Conservation (phyloP, 2,329 filamentous ascomycete genomes). For the Fusarium verticillioides region DNA sequence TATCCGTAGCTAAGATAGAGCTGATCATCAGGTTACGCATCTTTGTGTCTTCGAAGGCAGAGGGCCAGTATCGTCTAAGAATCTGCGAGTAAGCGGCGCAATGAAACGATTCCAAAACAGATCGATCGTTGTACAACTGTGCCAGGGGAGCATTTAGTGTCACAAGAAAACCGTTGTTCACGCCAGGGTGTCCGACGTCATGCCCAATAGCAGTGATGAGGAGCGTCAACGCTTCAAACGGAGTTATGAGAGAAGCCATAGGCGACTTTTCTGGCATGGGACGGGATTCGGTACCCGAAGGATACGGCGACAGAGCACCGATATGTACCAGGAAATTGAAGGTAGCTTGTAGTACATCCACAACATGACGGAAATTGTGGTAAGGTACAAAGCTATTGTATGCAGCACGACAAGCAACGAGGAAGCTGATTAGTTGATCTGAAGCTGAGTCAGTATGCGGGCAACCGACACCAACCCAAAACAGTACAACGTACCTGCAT, state of each 20-base stretch:
- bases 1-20: constrained; percentile 96
- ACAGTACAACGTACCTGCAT: constrained; percentile 69
- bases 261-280: constrained; percentile 63
- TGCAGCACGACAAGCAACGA: constrained; percentile 89
- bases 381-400: constrained; percentile 98
- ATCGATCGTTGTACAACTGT: constrained; percentile 96
- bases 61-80: constrained; percentile 89
- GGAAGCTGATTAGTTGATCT: constrained; percentile 86
- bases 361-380: constrained; percentile 97
- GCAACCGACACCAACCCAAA: constrained; percentile 11
- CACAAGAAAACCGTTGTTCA: constrained; percentile 96
- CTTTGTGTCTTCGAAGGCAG: constrained; percentile 78
- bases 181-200: constrained; percentile 95
- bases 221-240: constrained; percentile 88
- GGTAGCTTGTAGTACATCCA: constrained; percentile 93
- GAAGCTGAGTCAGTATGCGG: constrained; percentile 53
- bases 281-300: constrained; percentile 49
- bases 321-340: constrained; percentile 90
- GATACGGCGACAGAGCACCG: constrained; percentile 78
- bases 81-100: constrained; percentile 98
- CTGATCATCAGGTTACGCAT: constrained; percentile 95
- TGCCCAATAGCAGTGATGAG: constrained; percentile 97
- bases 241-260: constrained; percentile 79
- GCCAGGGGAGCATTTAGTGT: constrained; percentile 92
- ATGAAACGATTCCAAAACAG: constrained; percentile 96